A percentile compares a stretch with the other conserved stretches of the same genome.
phyloP scores from a whole-genome alignment of 345 rosid species.

The Toxicodendron radicans region DNA sequence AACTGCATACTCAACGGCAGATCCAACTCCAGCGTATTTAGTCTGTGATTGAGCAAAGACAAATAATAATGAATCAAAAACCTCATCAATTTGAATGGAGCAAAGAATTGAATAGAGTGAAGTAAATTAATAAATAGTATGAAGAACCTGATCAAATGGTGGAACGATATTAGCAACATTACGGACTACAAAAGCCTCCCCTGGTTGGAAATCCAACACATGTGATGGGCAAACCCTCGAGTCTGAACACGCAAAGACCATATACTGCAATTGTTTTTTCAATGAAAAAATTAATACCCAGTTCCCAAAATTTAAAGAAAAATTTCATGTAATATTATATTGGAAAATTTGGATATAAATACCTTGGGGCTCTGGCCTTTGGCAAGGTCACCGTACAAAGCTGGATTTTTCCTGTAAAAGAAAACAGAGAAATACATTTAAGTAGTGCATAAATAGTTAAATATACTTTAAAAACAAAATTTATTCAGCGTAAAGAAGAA shows the following conservation, averaged over 20 bases:
- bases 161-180: conserved; percentile 92
- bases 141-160: conserved; percentile 63
- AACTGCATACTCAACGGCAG: conserved; percentile 93
- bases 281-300: neutral
- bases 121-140: neutral
- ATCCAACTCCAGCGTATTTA: conserved; percentile 64
- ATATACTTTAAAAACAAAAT: too few species aligned
- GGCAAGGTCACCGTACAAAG: conserved; percentile 66
- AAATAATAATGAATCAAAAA: neutral
- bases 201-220: conserved; percentile 79
- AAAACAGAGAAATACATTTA: neutral
- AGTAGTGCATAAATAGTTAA: too few species aligned
- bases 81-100: too few species aligned
- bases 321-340: too few species aligned
- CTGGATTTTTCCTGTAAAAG: conserved; percentile 63
- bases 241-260: conserved; percentile 97
- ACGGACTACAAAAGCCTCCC: conserved; percentile 92
- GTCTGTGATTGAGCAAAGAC: conserved; percentile 31
- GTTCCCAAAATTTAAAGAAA: neutral
- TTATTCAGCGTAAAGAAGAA: neutral
- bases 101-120: neutral
- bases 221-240: conserved; percentile 97
- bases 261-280: conserved; percentile 45
- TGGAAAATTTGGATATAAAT: neutral
- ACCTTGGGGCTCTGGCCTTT: conserved; percentile 94